phyloP scores from a whole-genome alignment of 1,139 yeast species.

The Yamadazyma aaseri region DNA sequence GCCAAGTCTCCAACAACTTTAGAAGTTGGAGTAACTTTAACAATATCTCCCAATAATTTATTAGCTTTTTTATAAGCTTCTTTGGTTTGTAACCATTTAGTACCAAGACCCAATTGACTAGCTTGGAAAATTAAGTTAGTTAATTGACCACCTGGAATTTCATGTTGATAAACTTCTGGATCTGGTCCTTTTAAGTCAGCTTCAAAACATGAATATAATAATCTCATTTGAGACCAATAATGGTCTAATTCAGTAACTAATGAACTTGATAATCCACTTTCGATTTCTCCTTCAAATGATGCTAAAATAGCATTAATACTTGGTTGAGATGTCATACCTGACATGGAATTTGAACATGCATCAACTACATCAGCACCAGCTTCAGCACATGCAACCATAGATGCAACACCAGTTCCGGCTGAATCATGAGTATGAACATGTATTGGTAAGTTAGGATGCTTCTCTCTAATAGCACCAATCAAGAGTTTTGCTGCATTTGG shows the following conservation, averaged over 20 bases:
- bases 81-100: constrained; percentile 94
- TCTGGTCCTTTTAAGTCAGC: constrained; percentile 99
- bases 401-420: constrained; percentile 98
- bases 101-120: constrained; percentile 95
- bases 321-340: constrained; percentile 98
- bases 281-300: constrained; percentile 82
- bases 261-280: constrained; percentile 67
- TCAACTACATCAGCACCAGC: constrained; percentile 99
- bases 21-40: constrained; percentile 97
- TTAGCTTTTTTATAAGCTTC: constrained; percentile 91
- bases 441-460: constrained; percentile 90
- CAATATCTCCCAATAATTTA: constrained; percentile 87
- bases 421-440: constrained; percentile 99
- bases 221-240: constrained; percentile 99
- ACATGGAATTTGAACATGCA: constrained; percentile 95
- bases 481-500: constrained; percentile 88
- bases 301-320: constrained; percentile 91
- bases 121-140: constrained; percentile 98
- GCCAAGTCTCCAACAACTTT: constrained; percentile 99
- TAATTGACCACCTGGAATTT: constrained; percentile 99
- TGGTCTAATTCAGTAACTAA: constrained; percentile 81
- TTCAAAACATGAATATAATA: constrained; percentile 93
- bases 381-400: constrained; percentile 89
- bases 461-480: constrained; percentile 76
- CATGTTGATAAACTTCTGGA: constrained; percentile 97